Evolutionary conservation across 345 rosid species (phyloP).

Genomic region (Citrus trifoliata): DNA sequence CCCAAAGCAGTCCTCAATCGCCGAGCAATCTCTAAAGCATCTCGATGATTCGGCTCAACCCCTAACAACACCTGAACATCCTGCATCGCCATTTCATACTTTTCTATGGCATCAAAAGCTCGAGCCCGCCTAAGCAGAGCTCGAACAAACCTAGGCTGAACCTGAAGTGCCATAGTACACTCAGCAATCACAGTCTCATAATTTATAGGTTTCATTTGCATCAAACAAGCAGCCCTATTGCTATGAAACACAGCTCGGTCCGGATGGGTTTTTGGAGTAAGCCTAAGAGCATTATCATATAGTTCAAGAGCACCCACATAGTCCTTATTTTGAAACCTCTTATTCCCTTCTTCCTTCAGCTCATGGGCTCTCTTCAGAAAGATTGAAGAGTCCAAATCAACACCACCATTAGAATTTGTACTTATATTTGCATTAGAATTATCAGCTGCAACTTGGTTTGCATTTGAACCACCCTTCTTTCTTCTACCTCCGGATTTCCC

Average conservation of each 20-base stretch:
- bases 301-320: constrained; percentile 80
- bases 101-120: constrained; percentile 79
- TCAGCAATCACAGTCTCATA: constrained; percentile 81
- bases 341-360: constrained; percentile 95
- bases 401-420: constrained; percentile 53
- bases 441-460: constrained; percentile 49
- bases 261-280: constrained; percentile 71
- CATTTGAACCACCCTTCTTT: constrained; percentile 59
- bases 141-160: constrained; percentile 72
- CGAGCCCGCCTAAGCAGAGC: constrained; percentile 91
- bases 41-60: constrained; percentile 67
- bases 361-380: constrained; percentile 85
- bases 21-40: constrained; percentile 67
- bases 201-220: constrained; percentile 97
- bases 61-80: constrained; percentile 75
- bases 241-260: constrained; percentile 93
- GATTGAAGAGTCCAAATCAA: constrained; percentile 66
- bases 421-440: constrained; percentile 16
- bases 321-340: constrained; percentile 73
- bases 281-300: constrained; percentile 68
- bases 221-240: constrained; percentile 92
- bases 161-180: constrained; percentile 80
- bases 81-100: constrained; percentile 76
- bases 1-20: constrained; percentile 69
- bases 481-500: constrained; percentile 90